A percentile compares a stretch with the other conserved stretches of the same genome.
These are phyloP conservation scores for Panaeolus cyanescens DNA, from an alignment of 768 basidiomycete genomes.

Conservation along the genomic window DNA sequence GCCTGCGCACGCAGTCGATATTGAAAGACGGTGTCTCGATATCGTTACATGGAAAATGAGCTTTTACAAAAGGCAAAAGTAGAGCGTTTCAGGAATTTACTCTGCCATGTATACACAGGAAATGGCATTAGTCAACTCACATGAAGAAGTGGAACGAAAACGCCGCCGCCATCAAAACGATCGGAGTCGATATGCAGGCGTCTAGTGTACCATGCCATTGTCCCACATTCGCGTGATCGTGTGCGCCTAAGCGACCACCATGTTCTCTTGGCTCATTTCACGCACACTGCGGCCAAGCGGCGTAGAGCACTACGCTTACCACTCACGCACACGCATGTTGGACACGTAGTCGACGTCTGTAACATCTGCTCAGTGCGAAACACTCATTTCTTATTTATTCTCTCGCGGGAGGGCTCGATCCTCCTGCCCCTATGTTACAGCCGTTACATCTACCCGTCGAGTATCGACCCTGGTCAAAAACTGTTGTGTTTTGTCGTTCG, in stretches of 20 bases:
- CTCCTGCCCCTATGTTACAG: background rate
- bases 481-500: background rate
- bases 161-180: background rate
- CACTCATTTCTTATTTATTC: background rate
- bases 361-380: background rate
- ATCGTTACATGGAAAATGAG: too few species aligned
- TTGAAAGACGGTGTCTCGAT: too few species aligned
- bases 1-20: background rate
- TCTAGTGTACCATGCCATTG: background rate
- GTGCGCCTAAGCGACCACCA: background rate
- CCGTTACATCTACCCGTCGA: background rate
- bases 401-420: background rate
- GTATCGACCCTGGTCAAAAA: background rate
- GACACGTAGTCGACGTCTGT: background rate
- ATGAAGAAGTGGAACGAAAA: background rate
- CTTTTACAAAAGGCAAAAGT: too few species aligned
- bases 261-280: background rate
- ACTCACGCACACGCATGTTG: background rate
- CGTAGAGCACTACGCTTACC: background rate
- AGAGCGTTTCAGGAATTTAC: too few species aligned
- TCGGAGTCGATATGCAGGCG: background rate
- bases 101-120: too few species aligned
- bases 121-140: too few species aligned
- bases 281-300: background rate
- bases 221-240: background rate